Evolutionary conservation across 768 basidiomycete species (phyloP).

Genomic region (Sporobolomyces roseus): DNA sequence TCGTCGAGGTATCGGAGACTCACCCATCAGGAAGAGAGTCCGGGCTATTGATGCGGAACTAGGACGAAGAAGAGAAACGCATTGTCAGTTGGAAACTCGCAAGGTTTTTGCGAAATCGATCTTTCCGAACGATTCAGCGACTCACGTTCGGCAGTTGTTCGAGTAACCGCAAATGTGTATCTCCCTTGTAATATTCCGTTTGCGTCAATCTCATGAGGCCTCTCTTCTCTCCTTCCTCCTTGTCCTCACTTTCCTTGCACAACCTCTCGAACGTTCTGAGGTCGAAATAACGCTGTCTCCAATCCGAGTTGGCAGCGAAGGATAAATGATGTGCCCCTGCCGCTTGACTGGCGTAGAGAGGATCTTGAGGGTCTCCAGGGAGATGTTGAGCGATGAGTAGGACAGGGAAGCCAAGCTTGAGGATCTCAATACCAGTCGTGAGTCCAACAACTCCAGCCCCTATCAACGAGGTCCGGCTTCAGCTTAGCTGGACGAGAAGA

Average conservation of each 20-base stretch:
- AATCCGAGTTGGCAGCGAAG: slow-evolving; percentile 48
- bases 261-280: slow-evolving; percentile 47
- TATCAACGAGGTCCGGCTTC: slow-evolving; percentile 34
- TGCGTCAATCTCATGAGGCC: slow-evolving; percentile 48
- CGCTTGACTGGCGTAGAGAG: slow-evolving; percentile 45
- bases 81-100: too few relatives aligned
- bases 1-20: too few relatives aligned
- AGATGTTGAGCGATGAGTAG: slow-evolving; percentile 48
- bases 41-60: slow-evolving; percentile 30
- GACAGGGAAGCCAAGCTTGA: slow-evolving; percentile 43
- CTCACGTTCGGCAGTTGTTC: slow-evolving; percentile 49
- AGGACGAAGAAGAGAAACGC: neutral
- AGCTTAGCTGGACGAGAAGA: neutral
- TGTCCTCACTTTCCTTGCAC: slow-evolving; percentile 43
- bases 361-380: slow-evolving; percentile 45
- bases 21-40: slow-evolving; percentile 9
- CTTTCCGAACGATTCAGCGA: neutral
- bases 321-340: slow-evolving; percentile 50
- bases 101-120: neutral
- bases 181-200: slow-evolving; percentile 45
- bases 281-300: slow-evolving; percentile 46
- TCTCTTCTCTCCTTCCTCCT: slow-evolving; percentile 33
- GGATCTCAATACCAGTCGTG: slow-evolving; percentile 47
- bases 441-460: slow-evolving; percentile 50
- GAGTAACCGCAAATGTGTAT: slow-evolving; percentile 47